Conservation (phyloP, 106 monocot species). For the Iris macrosiphon region DNA sequence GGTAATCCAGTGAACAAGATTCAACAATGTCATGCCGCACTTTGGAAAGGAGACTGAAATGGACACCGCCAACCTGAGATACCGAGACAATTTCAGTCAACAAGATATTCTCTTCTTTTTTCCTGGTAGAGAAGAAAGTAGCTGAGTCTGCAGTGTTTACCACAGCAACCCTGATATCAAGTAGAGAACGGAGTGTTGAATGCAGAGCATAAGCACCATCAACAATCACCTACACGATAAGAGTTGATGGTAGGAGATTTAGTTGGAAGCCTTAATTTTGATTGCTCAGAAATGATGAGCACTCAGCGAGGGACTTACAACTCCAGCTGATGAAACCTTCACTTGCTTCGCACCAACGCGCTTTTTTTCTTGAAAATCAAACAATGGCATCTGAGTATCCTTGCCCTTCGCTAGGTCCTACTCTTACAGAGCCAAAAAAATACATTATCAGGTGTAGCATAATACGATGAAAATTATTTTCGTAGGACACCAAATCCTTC, state of each 20-base stretch:
- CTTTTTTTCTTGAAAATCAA: constrained; percentile 90
- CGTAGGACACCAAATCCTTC: no score
- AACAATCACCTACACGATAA: constrained; percentile 63
- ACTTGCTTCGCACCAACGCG: constrained; percentile 45
- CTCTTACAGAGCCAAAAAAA: constrained; percentile 6
- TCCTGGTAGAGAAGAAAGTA: not conserved
- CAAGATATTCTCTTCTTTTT: not conserved
- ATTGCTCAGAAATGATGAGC: not conserved
- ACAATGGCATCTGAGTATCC: constrained; percentile 69
- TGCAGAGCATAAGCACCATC: constrained; percentile 98
- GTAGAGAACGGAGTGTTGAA: constrained; percentile 71
- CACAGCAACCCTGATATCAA: constrained; percentile 98
- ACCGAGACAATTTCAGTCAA: constrained; percentile 1
- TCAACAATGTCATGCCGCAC: constrained; percentile 94
- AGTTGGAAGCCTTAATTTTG: no score
- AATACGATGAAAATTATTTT: not conserved
- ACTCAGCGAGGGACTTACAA: constrained; percentile 25
- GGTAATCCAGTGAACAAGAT: constrained; percentile 90
- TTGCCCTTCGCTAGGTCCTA: constrained; percentile 81
- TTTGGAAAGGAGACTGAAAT: constrained; percentile 97
- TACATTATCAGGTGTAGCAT: not conserved
- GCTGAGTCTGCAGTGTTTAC: constrained; percentile 29
- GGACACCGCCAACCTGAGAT: constrained; percentile 93
- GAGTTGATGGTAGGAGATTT: not conserved
- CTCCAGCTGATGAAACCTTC: constrained; percentile 64